These are phyloP conservation scores for Saccharomyces pastorianus DNA, from an alignment of 1,139 yeast species.

Conservation along the genomic window DNA sequence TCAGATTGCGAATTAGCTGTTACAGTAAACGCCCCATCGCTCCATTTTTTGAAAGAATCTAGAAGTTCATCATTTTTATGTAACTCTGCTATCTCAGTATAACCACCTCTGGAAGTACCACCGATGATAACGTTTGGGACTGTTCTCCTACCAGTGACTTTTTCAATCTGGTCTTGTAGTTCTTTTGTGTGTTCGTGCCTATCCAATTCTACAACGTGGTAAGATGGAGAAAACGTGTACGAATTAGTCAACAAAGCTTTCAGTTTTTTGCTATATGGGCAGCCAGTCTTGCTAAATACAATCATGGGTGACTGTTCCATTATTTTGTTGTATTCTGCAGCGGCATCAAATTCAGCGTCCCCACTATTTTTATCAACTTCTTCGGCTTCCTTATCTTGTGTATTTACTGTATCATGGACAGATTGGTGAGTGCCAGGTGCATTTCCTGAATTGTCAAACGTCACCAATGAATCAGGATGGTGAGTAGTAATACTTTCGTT, in stretches of 20 bases:
- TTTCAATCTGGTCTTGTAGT: conserved; percentile 49
- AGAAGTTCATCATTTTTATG: conserved; percentile 34
- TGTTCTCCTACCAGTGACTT: conserved; percentile 49
- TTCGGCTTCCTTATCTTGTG: background rate
- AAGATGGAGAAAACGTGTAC: conserved; percentile 64
- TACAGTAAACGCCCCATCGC: conserved; percentile 1
- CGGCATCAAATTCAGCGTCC: conserved; percentile 44
- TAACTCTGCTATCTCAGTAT: conserved; percentile 61
- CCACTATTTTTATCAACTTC: background rate
- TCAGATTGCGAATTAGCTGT: background rate
- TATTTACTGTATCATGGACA: background rate
- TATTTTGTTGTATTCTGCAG: conserved; percentile 46
- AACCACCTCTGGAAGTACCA: conserved; percentile 58
- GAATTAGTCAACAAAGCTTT: conserved; percentile 54
- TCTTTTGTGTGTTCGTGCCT: conserved; percentile 55
- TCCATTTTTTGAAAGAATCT: conserved; percentile 10
- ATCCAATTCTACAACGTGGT: conserved; percentile 74
- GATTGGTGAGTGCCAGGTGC: background rate
- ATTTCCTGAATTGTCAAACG: background rate
- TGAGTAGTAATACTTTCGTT: background rate
- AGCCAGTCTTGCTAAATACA: conserved; percentile 56
- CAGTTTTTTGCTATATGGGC: conserved; percentile 65
- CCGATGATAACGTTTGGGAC: conserved; percentile 64
- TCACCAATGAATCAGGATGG: background rate
- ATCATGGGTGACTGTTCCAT: conserved; percentile 58